Conservation (phyloP, 2,329 filamentous ascomycete genomes). For the Bipolaris bicolor region DNA sequence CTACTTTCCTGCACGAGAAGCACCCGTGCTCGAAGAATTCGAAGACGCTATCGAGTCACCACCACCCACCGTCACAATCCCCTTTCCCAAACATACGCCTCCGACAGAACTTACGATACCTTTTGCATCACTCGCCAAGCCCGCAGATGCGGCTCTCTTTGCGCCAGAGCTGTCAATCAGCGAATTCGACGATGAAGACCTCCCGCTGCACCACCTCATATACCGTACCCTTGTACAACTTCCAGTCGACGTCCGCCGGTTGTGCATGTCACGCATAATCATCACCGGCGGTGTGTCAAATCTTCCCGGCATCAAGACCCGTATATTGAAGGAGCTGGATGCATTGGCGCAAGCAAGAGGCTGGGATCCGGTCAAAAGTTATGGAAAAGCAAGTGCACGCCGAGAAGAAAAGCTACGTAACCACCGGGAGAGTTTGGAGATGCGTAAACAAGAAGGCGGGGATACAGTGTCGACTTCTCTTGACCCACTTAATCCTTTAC, state of each 20-base stretch:
- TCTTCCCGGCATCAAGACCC: slow-evolving; percentile 78
- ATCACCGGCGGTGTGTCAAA: slow-evolving; percentile 82
- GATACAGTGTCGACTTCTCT: slow-evolving; percentile 33
- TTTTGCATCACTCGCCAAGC: slow-evolving; percentile 72
- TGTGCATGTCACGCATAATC: slow-evolving; percentile 87
- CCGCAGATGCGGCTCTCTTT: slow-evolving; percentile 79
- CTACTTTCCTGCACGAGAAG: slow-evolving; percentile 44
- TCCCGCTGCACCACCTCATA: slow-evolving; percentile 75
- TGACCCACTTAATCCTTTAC: slow-evolving; percentile 12
- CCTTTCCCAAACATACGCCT: slow-evolving; percentile 45
- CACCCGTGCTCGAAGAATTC: slow-evolving; percentile 53
- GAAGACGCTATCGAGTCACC: slow-evolving; percentile 45
- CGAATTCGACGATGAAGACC: slow-evolving; percentile 85
- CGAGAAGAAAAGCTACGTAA: slow-evolving; percentile 37
- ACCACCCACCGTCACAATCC: slow-evolving; percentile 42
- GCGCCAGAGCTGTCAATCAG: slow-evolving; percentile 57
- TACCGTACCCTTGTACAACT: slow-evolving; percentile 77
- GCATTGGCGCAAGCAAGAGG: slow-evolving; percentile 70
- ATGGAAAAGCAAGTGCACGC: slow-evolving; percentile 60
- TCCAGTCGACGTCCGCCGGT: slow-evolving; percentile 79
- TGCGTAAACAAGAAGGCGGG: slow-evolving; percentile 28
- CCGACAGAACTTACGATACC: slow-evolving; percentile 66
- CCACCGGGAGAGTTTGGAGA: slow-evolving; percentile 31
- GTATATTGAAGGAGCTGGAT: slow-evolving; percentile 77
- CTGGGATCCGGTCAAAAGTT: slow-evolving; percentile 79